These are phyloP conservation scores for Ceratobasidium sp. DNA, from an alignment of 1,284 basidiomycete species.

Conservation along the genomic window DNA sequence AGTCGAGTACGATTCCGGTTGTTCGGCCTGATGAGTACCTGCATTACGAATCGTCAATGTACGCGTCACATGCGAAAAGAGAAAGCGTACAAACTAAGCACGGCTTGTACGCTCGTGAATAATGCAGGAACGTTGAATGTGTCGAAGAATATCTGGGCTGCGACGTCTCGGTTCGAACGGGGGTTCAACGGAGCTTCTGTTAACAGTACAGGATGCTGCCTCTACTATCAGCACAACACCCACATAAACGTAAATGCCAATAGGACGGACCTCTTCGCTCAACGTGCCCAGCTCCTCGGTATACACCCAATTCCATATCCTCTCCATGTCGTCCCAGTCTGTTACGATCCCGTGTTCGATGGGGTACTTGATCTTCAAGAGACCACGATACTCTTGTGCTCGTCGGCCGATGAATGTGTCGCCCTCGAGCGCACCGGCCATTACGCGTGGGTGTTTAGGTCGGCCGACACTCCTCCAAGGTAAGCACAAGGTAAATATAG, in stretches of 20 bases:
- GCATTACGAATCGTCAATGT: neutral
- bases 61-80: conserved; percentile 21
- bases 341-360: conserved; percentile 95
- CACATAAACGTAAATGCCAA: no score
- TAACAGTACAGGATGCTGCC: conserved; percentile 89
- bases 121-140: conserved; percentile 99
- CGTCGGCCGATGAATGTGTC: conserved; percentile 93
- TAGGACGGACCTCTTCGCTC: conserved; percentile 89
- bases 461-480: conserved; percentile 80
- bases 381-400: conserved; percentile 93
- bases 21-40: conserved; percentile 99
- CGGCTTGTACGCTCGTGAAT: conserved; percentile 97
- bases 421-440: conserved; percentile 95
- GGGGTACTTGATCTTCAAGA: conserved; percentile 98
- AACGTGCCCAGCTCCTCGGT: conserved; percentile 93
- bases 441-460: conserved; percentile 95
- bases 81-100: conserved; percentile 86
- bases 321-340: conserved; percentile 98
- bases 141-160: conserved; percentile 98
- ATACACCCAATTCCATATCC: conserved; percentile 97
- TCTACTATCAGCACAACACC: neutral
- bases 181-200: conserved; percentile 98
- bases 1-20: conserved; percentile 98
- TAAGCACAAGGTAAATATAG: conserved; percentile 51
- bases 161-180: conserved; percentile 91